Evolutionary conservation across 2,329 filamentous ascomycete species (phyloP), one percentile per base, ranked within the genome.

Genomic region (Ascochyta fabae): DNA sequence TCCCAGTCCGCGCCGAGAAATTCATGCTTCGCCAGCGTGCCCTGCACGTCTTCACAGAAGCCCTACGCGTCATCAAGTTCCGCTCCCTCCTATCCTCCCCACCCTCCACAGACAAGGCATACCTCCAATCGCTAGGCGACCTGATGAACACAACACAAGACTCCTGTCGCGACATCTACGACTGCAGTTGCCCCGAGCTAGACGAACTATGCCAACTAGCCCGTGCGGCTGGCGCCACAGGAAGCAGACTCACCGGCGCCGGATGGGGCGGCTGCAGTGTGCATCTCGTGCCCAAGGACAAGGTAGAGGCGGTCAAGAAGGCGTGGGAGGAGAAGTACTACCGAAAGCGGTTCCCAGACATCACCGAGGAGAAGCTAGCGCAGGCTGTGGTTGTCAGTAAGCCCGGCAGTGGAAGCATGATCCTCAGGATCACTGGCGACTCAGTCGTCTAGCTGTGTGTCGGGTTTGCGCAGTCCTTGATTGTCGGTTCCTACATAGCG

Each of bases 241-340:
- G 94, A 26, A 92, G 90, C 65, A 83, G 94, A 24, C 79, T 97
- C 65, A 98, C 94, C 0, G 95, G 95, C 35, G 95, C 95, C 0
- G 95, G 95, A 3, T 99, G 95, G 95, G 95, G 95, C 59, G 95
- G 95, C 2, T 98, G 95, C 79, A 95, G 87, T 58, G 94, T 99
- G 54, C 95, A 99, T 78, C 83, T 99, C 53, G 89, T 98, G 48
- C 90, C 94, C 0, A 90, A 87, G 54, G 85, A 92, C 68, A 94
- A 89, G 76, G 89, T 97, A 0, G 87, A 88, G 5, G 85, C 80
- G 24, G 90, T 99, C 22, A 91, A 85, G 74, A 82, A 85, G 68
- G 91, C 91, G 5, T 87, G 95, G 84, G 86, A 90, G 67, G 83
- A 84, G 60, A 87, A 92, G 71, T 99, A 98, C 75, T 98, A 96